These are phyloP conservation scores for Saitozyma podzolica DNA, from an alignment of 768 basidiomycete species.

Conservation along the genomic window DNA sequence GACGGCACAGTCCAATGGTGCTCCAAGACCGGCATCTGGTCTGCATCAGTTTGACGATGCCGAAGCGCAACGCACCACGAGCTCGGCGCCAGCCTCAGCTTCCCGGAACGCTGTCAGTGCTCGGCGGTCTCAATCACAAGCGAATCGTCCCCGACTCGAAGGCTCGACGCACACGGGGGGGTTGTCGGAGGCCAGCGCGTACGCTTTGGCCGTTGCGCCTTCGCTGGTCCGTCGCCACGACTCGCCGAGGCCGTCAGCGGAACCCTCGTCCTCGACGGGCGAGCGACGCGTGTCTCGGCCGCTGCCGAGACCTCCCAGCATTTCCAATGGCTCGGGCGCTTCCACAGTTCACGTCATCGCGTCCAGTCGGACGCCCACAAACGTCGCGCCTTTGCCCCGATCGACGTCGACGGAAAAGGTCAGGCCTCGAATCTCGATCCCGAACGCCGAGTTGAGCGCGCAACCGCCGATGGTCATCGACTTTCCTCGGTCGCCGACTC, in stretches of 20 bases:
- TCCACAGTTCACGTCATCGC: too few species aligned
- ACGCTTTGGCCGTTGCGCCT: constrained; percentile 26
- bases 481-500: constrained; percentile 27
- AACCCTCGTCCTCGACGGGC: neutral
- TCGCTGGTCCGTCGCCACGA: neutral
- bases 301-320: constrained; percentile 22
- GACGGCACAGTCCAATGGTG: neutral
- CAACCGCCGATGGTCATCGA: constrained; percentile 11
- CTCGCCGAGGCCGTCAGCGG: too few species aligned
- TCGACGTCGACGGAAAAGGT: constrained; percentile 13
- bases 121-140: neutral
- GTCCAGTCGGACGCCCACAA: too few species aligned
- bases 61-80: constrained; percentile 2
- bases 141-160: constrained; percentile 1
- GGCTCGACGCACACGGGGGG: neutral
- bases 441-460: neutral
- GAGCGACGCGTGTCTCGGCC: constrained; percentile 21
- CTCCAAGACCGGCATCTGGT: neutral
- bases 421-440: constrained; percentile 7
- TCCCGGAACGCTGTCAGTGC: neutral
- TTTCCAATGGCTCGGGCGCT: neutral
- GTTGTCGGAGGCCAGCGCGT: constrained; percentile 34
- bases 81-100: neutral
- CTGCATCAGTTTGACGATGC: neutral
- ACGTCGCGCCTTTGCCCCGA: neutral